Evolutionary conservation across 2,329 filamentous ascomycete species (phyloP).

Genomic region (Didymella sp.): DNA sequence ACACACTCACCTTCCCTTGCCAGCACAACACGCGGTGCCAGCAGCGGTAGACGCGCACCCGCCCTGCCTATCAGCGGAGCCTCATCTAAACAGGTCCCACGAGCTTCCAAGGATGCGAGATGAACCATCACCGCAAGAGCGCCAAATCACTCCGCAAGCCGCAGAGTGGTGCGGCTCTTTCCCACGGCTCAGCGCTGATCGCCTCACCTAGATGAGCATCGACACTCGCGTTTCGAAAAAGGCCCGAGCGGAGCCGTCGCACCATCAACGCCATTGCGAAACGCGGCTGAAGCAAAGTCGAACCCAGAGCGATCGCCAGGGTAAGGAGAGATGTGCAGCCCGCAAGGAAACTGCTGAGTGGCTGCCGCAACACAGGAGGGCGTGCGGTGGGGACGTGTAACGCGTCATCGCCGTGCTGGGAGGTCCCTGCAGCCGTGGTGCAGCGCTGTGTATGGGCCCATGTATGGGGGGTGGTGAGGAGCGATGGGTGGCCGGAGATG

Average conservation of each 20-base stretch:
- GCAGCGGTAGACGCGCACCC: constrained; percentile 2
- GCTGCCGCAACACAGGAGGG: background rate
- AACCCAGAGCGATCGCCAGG: too few species aligned
- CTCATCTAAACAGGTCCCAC: constrained; percentile 7
- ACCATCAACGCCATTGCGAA: constrained; percentile 14
- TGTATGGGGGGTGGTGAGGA: constrained; percentile 3
- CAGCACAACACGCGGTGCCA: background rate
- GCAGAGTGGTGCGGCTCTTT: constrained; percentile 2
- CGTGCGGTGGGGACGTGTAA: constrained; percentile 9
- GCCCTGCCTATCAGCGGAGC: constrained; percentile 21
- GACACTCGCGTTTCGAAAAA: constrained; percentile 20
- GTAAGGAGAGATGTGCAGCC: too few species aligned
- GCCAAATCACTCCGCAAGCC: background rate
- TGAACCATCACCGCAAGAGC: background rate
- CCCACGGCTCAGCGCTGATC: constrained; percentile 5
- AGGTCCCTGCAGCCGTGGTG: constrained; percentile 12
- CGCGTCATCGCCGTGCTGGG: constrained; percentile 19
- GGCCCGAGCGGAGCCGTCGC: constrained; percentile 14
- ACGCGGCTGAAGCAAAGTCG: constrained; percentile 7
- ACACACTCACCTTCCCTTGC: constrained; percentile 17
- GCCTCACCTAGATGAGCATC: constrained; percentile 13
- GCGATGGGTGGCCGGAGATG: constrained; percentile 12
- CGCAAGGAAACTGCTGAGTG: background rate
- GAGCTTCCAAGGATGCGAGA: too few species aligned
- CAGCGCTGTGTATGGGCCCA: constrained; percentile 5